phyloP scores from a whole-genome alignment of 140 eudicot species.

The Cichorium intybus region DNA sequence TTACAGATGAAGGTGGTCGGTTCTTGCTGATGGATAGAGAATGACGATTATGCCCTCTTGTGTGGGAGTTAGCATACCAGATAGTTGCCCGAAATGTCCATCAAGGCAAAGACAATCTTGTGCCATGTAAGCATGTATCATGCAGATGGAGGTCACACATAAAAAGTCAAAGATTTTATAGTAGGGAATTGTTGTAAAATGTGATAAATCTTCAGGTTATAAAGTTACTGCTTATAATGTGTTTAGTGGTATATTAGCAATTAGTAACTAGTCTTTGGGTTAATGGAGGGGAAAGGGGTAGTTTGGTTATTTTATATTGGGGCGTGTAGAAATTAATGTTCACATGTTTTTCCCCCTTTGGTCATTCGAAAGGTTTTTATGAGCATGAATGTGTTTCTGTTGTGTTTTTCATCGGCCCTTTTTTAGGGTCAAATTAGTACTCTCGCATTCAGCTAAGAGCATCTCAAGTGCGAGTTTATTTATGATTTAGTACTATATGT shows the following conservation, averaged over 20 bases:
- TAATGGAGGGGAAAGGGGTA: constrained; percentile 14
- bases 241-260: constrained; percentile 18
- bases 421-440: no score
- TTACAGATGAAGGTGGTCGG: constrained; percentile 49
- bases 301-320: constrained; percentile 18
- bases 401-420: no score
- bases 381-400: no score
- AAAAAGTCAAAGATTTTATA: constrained; percentile 5
- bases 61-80: constrained; percentile 15
- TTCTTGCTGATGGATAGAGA: constrained; percentile 44
- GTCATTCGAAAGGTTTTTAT: no score
- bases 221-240: constrained; percentile 12
- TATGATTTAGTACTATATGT: no score
- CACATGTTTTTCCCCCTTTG: no score
- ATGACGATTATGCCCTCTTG: constrained; percentile 6
- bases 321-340: no score
- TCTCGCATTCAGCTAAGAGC: no score
- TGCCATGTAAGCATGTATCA: constrained; percentile 2
- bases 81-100: neutral
- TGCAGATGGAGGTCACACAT: constrained; percentile 16
- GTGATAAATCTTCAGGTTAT: constrained; percentile 9
- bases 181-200: constrained; percentile 18
- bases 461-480: no score
- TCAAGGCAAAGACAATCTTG: constrained; percentile 2
- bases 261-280: constrained; percentile 14